Base-by-base conservation (phyloP, 345 rosid species). In the Murraya paniculata region DNA sequence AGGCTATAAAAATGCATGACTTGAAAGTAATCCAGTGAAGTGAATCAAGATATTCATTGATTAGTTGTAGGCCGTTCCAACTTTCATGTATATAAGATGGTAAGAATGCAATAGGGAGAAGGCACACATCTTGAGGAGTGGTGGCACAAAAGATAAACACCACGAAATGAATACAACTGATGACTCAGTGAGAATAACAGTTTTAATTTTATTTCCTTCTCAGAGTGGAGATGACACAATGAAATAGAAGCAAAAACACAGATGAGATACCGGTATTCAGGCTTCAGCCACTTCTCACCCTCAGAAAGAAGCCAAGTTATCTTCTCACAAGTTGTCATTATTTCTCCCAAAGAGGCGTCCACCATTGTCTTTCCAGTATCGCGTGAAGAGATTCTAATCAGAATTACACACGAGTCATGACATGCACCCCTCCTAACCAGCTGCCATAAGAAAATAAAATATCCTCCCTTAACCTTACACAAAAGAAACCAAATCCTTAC, bases 261-360 rank as follows among this genome's bases (percentile, higher is more conserved):
- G 60, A 76, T 71, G 59, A 73, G 36, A 77, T 88, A 90, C 99
- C 98, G 78, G 82, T 83, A 84, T 86, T 94, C 98, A 87, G 99
- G 99, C 88, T 89, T 92, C 79, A 94, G 89, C 98, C 98, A 96
- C 76, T 81, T 86, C 84, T 96, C 99, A 11, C 99, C 99, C 92
- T 96, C 98, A 4, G 99, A 89, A 73, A 96, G 91, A 85, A 96
- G 98, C 99, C 99, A 96, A 75, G 97, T 91, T 72, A 96, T 92
- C 91, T 96, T 96, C 89, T 96, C 99, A 74, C 98, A 96, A n/a
- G 99, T 96, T 55, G 99, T 96, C 99, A 94, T 94, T 79, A 96
- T 96, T 75, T 96, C 99, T 77, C 99, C 99, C 74, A 96, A 79
- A 72, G 99, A 96, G 75, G 97, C 98, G 86, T 96, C 99, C 7